Base-by-base conservation (phyloP, 1,139 yeast species). In the Zygoascus sp. region DNA sequence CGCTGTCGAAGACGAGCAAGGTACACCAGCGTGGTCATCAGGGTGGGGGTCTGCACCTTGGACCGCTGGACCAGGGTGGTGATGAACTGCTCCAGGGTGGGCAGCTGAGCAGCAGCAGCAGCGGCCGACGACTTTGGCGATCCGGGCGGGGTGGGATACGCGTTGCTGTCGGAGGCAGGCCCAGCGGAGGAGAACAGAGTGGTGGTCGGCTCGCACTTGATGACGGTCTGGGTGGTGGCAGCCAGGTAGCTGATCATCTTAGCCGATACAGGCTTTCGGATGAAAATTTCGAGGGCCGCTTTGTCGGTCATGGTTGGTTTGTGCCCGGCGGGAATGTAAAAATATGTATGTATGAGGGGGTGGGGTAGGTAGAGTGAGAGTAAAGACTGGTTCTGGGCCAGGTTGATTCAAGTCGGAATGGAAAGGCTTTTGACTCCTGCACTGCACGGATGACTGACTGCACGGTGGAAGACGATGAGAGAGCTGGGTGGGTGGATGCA, bases 21-120 rank as follows among this genome's bases (percentile, higher is more conserved):
- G 65, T 87, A 90, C 10, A 89, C 89, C 47, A 88, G 72, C 2
- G 96, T 77, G 15, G 97, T 83, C 97, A 92, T 90, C 48, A 92
- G 74, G 1, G 97, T 92, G 35, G 97, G 90, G 2, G 96, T 86
- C 68, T 90, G 97, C 20, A 92, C 97, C 63, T 90, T 89, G 11
- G 96, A 87, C 60, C 84, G 80, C 49, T 73, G 74, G 52, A 90
- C 82, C 56, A 90, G 72, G 43, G 76, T 78, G 53, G 80, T 75
- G 57, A 90, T 89, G 70, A 90, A 90, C 15, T 70, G 69, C 41
- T 72, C 72, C 53, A 92, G 69, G 0, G 83, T 65, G 5, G 72
- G 72, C 37, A 60, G 51, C 25, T 42, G 35, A 11, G 51, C 38
- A 11, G 25, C 32, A n/a, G 40, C 30, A 10, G 37, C 23, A 2